Evolutionary conservation across 1,284 basidiomycete species (phyloP), one percentile per base, ranked within the genome.

Genomic region (Peniophora sp.): DNA sequence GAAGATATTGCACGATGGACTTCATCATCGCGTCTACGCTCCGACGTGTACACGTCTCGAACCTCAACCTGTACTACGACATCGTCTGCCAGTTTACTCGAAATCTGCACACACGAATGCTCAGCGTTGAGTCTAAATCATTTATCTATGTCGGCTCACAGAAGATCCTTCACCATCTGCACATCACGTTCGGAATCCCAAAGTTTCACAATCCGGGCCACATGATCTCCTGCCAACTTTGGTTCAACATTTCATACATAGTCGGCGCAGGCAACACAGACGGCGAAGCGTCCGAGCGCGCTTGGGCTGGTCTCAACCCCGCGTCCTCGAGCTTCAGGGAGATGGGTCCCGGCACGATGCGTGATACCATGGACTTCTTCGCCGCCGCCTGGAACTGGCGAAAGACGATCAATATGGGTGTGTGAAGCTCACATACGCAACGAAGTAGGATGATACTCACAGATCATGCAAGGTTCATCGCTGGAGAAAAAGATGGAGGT

Each of bases 131-230:
- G 1, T 12, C 27, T 5, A 32, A 10, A 15, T 5, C 32, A 41
- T n/a, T 34, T 57, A n/a, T n/a, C 37, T 8, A 41, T n/a, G 15
- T n/a, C 37, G 37, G n/a, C 6, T 5, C 37, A n/a, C 37, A 20
- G n/a, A 41, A 20, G n/a, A 5, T 17, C 37, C 5, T 41, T 8
- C 37, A 20, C 18, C 8, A 20, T 5, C 37, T 20, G n/a, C 37
- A 41, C 41, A 61, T 34, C 35, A 50, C 50, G 9, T 60, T 46
- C 23, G 47, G 48, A 2, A 55, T 62, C 12, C 61, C 57, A 0
- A 61, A 61, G 51, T 53, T 56, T 12, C 59, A 62, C 46, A 49
- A 56, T 14, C 22, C 47, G 11, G 55, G 49, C 9, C 60, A 63
- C 35, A 35, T 47, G 23, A 47, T 34, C 1, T n/a, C n/a, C 8